Evolutionary conservation across 306 rosid species (phyloP).

Genomic region (Cucumis sativus): Cucumber_9930_V3 NC_026657.2:1366001-1366500

Average conservation of each 20-base stretch:
- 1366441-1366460: neutral
- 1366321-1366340: neutral
- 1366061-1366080: neutral
- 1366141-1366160: neutral
- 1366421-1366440: neutral
- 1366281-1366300: neutral
- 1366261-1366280: neutral
- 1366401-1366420: neutral
- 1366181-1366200: too few relatives aligned
- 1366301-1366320: neutral
- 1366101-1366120: neutral
- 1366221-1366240: neutral
- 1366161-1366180: neutral
- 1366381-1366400: neutral
- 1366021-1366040: neutral
- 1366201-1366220: too few relatives aligned
- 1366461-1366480: neutral
- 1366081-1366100: neutral
- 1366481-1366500: neutral
- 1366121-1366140: neutral
- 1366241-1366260: neutral
- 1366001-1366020: neutral
- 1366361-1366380: neutral
- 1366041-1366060: too few relatives aligned
- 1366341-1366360: neutral